These are phyloP conservation scores for Malus hybrid DNA, from an alignment of 331 rosid genomes.

Conservation along the genomic window DNA sequence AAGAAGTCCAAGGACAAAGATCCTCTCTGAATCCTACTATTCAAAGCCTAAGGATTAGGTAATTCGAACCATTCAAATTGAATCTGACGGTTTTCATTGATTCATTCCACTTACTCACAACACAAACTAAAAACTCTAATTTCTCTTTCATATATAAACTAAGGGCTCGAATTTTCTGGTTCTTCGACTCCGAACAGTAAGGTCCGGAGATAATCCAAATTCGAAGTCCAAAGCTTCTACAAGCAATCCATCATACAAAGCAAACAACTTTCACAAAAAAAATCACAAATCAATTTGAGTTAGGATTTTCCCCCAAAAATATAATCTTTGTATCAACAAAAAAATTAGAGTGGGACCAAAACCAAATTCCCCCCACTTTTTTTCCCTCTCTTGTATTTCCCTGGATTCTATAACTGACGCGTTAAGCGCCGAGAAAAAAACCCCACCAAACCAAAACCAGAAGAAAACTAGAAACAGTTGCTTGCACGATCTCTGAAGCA, in stretches of 20 bases:
- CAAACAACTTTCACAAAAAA: background rate
- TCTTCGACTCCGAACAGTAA: too few species aligned
- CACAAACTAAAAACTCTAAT: too few species aligned
- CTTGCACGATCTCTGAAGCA: slow-evolving; percentile 43
- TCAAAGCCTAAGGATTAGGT: too few species aligned
- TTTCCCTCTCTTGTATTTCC: background rate
- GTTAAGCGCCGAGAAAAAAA: background rate
- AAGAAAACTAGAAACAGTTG: slow-evolving; percentile 20
- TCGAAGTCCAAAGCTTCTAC: background rate
- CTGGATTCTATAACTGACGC: slow-evolving; percentile 19
- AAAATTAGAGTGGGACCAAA: slow-evolving; percentile 14
- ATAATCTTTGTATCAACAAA: background rate
- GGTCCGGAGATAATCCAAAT: too few species aligned
- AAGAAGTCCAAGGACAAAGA: background rate
- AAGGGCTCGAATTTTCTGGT: too few species aligned
- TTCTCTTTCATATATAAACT: too few species aligned
- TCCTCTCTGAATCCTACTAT: too few species aligned
- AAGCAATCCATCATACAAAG: background rate
- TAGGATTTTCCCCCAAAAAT: background rate
- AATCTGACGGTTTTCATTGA: too few species aligned
- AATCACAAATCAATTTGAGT: background rate
- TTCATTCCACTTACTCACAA: too few species aligned
- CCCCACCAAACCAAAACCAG: slow-evolving; percentile 8
- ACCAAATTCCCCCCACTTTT: background rate
- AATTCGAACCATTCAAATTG: too few species aligned